Conservation (phyloP, 805 yeast genomes). For the Schizosaccharomyces japonicus region DNA sequence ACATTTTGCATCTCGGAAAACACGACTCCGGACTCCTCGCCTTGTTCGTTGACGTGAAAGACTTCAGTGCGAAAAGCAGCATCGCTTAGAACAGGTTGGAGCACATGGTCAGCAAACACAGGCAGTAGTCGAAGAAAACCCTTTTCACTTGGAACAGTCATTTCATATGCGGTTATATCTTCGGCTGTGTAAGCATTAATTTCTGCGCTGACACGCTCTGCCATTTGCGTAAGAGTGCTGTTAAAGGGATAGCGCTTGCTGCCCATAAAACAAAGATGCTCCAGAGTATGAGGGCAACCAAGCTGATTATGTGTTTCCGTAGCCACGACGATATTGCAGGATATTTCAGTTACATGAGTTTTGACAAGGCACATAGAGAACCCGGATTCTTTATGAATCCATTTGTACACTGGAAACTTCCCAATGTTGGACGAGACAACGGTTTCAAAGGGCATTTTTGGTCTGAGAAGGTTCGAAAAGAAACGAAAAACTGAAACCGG, state of each 20-base stretch:
- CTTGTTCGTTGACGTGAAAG: slow-evolving; percentile 76
- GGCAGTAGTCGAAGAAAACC: slow-evolving; percentile 72
- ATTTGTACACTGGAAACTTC: not conserved
- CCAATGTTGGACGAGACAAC: no score
- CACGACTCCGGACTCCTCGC: slow-evolving; percentile 86
- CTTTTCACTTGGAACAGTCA: slow-evolving; percentile 87
- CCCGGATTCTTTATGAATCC: not conserved
- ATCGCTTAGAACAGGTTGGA: slow-evolving; percentile 67
- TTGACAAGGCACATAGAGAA: not conserved
- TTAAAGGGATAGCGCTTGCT: slow-evolving; percentile 71
- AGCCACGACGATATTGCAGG: slow-evolving; percentile 89
- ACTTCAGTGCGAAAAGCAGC: slow-evolving; percentile 86
- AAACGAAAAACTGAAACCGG: no score
- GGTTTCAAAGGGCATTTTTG: no score
- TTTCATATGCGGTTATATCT: slow-evolving; percentile 82
- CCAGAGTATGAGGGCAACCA: slow-evolving; percentile 88
- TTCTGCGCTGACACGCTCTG: slow-evolving; percentile 57
- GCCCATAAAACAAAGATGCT: slow-evolving; percentile 88
- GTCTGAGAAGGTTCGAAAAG: no score
- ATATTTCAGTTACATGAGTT: slow-evolving; percentile 17
- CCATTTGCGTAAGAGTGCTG: slow-evolving; percentile 69
- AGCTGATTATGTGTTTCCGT: slow-evolving; percentile 71
- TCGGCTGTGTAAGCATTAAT: slow-evolving; percentile 96
- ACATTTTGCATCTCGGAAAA: slow-evolving; percentile 92
- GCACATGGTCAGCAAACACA: slow-evolving; percentile 66